These are phyloP conservation scores for Cyclotella distinguenda DNA, from an alignment of 108 stramenopile species.

Conservation along the genomic window DNA sequence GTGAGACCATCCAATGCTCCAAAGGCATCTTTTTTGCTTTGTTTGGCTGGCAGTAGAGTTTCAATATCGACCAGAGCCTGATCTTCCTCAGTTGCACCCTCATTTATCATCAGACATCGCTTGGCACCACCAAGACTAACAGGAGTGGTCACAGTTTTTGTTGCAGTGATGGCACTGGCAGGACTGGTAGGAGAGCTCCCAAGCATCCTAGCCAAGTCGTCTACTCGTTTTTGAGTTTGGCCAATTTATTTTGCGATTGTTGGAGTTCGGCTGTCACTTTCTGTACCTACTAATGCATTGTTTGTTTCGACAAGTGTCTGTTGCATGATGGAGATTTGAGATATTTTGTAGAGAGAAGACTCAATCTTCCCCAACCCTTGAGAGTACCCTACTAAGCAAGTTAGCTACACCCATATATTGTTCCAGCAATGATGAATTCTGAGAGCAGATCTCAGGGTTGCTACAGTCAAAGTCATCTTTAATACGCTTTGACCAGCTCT, in stretches of 20 bases:
- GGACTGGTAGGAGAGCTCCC: too few relatives aligned
- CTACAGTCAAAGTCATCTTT: neutral
- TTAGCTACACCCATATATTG: neutral
- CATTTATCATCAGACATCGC: too few relatives aligned
- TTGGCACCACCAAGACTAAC: too few relatives aligned
- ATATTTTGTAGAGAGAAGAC: neutral
- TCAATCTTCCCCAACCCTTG: too few relatives aligned
- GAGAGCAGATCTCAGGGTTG: neutral
- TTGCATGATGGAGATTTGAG: neutral
- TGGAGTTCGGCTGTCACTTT: neutral
- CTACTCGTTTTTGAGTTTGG: neutral
- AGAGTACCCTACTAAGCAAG: neutral
- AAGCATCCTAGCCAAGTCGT: neutral
- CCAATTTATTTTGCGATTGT: neutral
- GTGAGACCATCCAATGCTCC: too few relatives aligned
- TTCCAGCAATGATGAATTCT: neutral
- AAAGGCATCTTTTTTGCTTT: too few relatives aligned
- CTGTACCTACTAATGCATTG: neutral
- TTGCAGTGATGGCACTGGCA: too few relatives aligned
- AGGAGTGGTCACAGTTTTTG: too few relatives aligned
- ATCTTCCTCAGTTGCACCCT: too few relatives aligned
- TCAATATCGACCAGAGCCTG: too few relatives aligned
- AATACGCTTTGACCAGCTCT: slow-evolving; percentile 6
- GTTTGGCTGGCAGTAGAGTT: too few relatives aligned
- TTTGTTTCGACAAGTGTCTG: neutral